Base-by-base conservation (phyloP, 2,329 filamentous ascomycete genomes). In the Diaporthe citri region DNA sequence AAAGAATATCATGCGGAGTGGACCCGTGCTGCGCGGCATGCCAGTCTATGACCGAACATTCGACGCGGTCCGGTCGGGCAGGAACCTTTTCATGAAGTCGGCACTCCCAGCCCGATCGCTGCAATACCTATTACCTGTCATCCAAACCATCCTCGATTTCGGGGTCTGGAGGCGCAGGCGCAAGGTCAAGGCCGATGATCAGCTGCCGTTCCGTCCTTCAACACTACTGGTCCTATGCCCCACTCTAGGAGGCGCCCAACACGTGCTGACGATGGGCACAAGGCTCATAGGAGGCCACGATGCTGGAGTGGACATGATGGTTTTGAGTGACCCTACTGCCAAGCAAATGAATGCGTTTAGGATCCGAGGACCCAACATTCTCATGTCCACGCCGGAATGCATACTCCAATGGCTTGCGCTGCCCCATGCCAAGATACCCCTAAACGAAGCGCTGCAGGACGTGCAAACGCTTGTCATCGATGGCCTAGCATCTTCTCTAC, bases 261-360 rank as follows among this genome's bases (percentile, higher is more conserved):
- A 31, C 1, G 41, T 34, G 9, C 9, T 15, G 41, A 7, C 0
- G 12, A n/a, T 17, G 17, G 28, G 17, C 17, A 15, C 28, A 4
- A 13, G 2, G 6, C 25, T 66, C 12, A 1, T 46, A 15, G 22
- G 43, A 15, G 1, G 20, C 9, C 20, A n/a, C 17, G 22, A 4
- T 3, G 3, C 1, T n/a, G 28, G 12, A 28, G 0, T 66, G 3
- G 10, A 9, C 2, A n/a, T 48, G 25, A 8, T 7, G 2, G 10
- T 13, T 28, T 10, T 48, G 20, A 25, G 10, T 2, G 15, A 0
- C 9, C 31, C 31, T 8, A 6, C 10, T 9, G 0, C 1, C 7
- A 57, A 55, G 17, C 13, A 3, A 1, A 20, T 31, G 9, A 20
- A 3, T 20, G 25, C 25, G 7, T 8, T 55, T 15, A 31, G 1